Percentiles rank a stretch among this genome's conserved stretches.
These are phyloP conservation scores for Cryphonectria parasitica DNA, from an alignment of 2,329 filamentous ascomycete genomes.

Conservation along the genomic window DNA sequence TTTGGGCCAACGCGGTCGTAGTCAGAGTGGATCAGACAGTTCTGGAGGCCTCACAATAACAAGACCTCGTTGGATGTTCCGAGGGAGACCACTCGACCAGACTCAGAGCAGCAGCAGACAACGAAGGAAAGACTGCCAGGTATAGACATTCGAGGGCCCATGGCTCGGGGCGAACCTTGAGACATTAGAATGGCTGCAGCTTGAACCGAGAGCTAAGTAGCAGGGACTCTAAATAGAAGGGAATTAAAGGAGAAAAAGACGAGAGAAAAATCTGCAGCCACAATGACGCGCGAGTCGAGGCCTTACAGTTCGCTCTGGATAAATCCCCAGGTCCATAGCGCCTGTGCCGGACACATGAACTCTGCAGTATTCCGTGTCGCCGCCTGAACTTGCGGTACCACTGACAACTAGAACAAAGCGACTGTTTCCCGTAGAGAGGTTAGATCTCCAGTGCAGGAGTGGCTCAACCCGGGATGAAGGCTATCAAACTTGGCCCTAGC, in stretches of 20 bases:
- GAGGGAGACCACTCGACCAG: background rate
- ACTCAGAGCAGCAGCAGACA: background rate
- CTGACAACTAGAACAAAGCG: background rate
- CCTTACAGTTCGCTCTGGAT: background rate
- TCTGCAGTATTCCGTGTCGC: background rate
- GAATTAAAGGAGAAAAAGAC: too few species aligned
- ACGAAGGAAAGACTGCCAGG: background rate
- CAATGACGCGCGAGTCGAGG: background rate
- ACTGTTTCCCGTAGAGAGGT: background rate
- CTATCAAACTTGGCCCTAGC: background rate
- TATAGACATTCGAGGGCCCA: too few species aligned
- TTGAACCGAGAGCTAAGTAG: background rate
- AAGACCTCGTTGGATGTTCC: background rate
- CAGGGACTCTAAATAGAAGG: background rate
- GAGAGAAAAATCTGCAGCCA: background rate
- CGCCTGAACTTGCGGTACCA: background rate
- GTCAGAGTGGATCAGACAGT: constrained; percentile 7
- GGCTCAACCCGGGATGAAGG: background rate
- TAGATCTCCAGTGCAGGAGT: background rate
- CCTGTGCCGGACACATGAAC: background rate
- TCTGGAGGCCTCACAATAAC: constrained; percentile 6
- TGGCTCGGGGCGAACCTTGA: background rate
- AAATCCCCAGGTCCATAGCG: background rate
- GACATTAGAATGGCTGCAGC: background rate
- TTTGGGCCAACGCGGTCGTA: background rate